Percentiles rank a stretch among this genome's conserved stretches.
Conservation (phyloP, 2,329 filamentous ascomycete species). For the Cladosporium sp. region DNA sequence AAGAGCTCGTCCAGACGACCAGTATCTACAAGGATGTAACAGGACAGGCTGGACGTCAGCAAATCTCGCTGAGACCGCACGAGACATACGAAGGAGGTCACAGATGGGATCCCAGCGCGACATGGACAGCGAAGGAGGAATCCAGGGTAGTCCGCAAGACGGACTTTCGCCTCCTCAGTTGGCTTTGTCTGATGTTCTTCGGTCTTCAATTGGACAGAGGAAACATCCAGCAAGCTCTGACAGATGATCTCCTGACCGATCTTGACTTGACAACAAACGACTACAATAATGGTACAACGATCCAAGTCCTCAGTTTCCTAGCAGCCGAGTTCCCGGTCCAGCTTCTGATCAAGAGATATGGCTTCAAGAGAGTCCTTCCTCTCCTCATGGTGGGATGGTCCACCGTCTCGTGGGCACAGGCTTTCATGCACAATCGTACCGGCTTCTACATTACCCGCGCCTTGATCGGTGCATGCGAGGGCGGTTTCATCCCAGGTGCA, state of each 20-base stretch:
- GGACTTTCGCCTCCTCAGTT: constrained; percentile 47
- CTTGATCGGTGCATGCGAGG: constrained; percentile 40
- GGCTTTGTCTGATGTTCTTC: constrained; percentile 53
- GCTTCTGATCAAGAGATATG: constrained; percentile 41
- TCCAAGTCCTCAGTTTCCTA: constrained; percentile 82
- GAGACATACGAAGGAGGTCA: constrained; percentile 55
- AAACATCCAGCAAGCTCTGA: constrained; percentile 37
- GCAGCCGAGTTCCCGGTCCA: constrained; percentile 34
- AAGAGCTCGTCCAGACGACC: constrained; percentile 2
- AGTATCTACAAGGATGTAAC: background rate
- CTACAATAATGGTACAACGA: constrained; percentile 39
- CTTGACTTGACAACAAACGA: constrained; percentile 46
- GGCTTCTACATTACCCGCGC: constrained; percentile 37
- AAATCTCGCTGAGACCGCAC: constrained; percentile 34
- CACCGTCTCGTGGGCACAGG: constrained; percentile 32
- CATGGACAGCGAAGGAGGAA: constrained; percentile 56
- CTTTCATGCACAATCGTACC: constrained; percentile 25
- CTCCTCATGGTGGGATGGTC: constrained; percentile 42
- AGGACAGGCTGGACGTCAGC: constrained; percentile 4
- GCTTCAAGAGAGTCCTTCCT: constrained; percentile 42
- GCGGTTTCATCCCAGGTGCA: constrained; percentile 52
- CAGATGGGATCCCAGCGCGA: constrained; percentile 53
- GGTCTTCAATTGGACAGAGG: constrained; percentile 46
- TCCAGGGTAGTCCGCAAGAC: constrained; percentile 31
- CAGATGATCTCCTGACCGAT: constrained; percentile 37